Evolutionary conservation across 1,284 basidiomycete genomes (phyloP).

Genomic region (Peniophora sp.): DNA sequence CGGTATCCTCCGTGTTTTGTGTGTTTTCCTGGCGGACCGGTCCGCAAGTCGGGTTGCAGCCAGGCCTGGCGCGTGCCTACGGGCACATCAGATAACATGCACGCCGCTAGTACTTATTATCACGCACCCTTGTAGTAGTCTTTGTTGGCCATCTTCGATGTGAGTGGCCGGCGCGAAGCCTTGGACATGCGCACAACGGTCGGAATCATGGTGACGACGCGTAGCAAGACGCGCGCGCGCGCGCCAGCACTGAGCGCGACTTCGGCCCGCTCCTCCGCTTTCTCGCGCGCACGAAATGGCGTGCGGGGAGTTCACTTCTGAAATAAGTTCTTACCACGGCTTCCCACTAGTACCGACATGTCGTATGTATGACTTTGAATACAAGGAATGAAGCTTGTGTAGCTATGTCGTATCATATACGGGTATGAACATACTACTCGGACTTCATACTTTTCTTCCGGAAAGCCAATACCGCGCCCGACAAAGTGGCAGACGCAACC

Average conservation of each 20-base stretch:
- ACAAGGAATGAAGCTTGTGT: too few relatives aligned
- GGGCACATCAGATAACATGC: background rate
- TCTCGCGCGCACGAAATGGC: too few relatives aligned
- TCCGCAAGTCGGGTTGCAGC: constrained; percentile 78
- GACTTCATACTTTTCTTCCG: too few relatives aligned
- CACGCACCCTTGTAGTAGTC: constrained; percentile 85
- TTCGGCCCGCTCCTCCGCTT: background rate
- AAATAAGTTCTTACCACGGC: too few relatives aligned
- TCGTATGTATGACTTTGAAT: too few relatives aligned
- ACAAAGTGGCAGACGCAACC: background rate
- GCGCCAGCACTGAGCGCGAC: background rate
- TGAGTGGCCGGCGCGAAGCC: constrained; percentile 75
- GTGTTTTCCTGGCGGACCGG: constrained; percentile 81
- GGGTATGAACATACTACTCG: too few relatives aligned
- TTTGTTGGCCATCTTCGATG: constrained; percentile 82
- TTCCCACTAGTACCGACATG: too few relatives aligned
- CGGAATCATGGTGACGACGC: constrained; percentile 45
- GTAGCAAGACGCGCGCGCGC: background rate
- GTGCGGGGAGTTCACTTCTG: too few relatives aligned
- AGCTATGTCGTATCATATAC: too few relatives aligned
- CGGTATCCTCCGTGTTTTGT: constrained; percentile 74
- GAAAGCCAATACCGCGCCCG: background rate
- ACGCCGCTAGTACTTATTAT: background rate
- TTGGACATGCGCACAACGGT: constrained; percentile 62
- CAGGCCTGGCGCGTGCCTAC: constrained; percentile 76